These are phyloP conservation scores for Boletus rubescentipes DNA, from an alignment of 768 basidiomycete species.

Conservation along the genomic window DNA sequence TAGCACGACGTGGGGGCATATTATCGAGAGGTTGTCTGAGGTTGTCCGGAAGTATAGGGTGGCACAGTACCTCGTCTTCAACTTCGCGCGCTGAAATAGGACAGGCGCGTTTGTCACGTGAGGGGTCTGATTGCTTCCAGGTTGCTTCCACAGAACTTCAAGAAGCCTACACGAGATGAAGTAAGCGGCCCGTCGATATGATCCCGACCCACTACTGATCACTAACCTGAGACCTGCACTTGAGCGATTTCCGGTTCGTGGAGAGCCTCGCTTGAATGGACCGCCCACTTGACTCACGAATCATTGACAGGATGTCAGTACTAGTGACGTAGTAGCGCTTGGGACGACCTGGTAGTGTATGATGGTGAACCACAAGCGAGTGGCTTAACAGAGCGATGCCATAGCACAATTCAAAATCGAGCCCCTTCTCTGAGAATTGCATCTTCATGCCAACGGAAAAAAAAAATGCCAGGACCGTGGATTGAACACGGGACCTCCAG, in stretches of 20 bases:
- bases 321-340: too few relatives aligned
- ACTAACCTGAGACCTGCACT: neutral
- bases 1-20: slow-evolving; percentile 33
- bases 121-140: neutral
- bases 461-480: slow-evolving; percentile 53
- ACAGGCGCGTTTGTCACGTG: slow-evolving; percentile 23
- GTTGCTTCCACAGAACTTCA: slow-evolving; percentile 2
- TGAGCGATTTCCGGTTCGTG: neutral
- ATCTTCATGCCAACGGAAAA: slow-evolving; percentile 35
- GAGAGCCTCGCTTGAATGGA: too few relatives aligned
- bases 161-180: neutral
- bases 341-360: too few relatives aligned
- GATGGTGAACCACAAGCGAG: too few relatives aligned
- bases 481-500: slow-evolving; percentile 54
- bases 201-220: neutral
- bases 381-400: too few relatives aligned
- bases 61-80: neutral
- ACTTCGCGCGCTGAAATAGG: slow-evolving; percentile 13
- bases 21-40: neutral
- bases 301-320: too few relatives aligned
- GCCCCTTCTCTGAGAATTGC: neutral
- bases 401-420: neutral
- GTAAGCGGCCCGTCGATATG: neutral
- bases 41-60: neutral
- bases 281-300: too few relatives aligned